Percentiles rank a stretch among this genome's conserved stretches.
phyloP scores from a whole-genome alignment of 129 eudicot species.

The Artemisia tridentata region DNA sequence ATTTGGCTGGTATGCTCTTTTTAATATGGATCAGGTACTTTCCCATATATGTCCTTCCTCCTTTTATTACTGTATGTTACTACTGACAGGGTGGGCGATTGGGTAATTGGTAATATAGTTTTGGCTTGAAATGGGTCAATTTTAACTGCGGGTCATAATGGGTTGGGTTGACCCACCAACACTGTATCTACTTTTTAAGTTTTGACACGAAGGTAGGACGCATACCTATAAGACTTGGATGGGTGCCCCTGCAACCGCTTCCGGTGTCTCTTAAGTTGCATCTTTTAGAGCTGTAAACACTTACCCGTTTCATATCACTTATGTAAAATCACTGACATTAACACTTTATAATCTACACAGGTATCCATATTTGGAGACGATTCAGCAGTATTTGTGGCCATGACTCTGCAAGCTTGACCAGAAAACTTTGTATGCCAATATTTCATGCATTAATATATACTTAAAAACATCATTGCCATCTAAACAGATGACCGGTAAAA shows the following conservation, averaged over 20 bases:
- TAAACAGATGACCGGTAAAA: no score
- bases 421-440: no score
- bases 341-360: slow-evolving; percentile 36
- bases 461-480: no score
- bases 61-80: background rate
- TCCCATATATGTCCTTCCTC: background rate
- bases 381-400: no score
- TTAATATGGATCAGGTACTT: slow-evolving; percentile 73
- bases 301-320: background rate
- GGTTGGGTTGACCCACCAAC: background rate
- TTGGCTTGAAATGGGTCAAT: background rate
- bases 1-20: no score
- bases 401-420: no score
- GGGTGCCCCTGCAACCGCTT: slow-evolving; percentile 94
- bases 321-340: background rate
- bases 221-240: slow-evolving; percentile 88
- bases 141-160: background rate
- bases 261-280: slow-evolving; percentile 80
- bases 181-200: background rate
- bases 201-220: slow-evolving; percentile 92
- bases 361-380: slow-evolving; percentile 73
- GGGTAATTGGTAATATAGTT: background rate
- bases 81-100: background rate
- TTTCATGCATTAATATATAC: no score
- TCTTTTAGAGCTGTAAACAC: slow-evolving; percentile 73